A percentile compares a stretch with the other conserved stretches of the same genome.
Evolutionary conservation across 768 basidiomycete species (phyloP).

Genomic region (Termitomyces sp.): DNA sequence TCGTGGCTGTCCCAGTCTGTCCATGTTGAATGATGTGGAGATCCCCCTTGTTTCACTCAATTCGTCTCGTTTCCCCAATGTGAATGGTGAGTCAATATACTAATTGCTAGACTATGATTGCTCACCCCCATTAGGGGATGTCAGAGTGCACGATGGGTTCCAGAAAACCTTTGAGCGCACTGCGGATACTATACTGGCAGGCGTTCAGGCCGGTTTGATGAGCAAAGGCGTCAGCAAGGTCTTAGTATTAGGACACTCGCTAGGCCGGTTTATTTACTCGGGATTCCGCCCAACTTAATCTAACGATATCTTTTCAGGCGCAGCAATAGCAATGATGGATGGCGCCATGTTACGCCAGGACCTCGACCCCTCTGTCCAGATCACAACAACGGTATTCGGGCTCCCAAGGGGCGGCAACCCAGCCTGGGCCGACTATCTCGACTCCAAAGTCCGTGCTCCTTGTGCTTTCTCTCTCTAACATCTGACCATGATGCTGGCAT

Average conservation of each 20-base stretch:
- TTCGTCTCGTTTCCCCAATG: slow-evolving; percentile 24
- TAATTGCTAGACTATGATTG: not conserved
- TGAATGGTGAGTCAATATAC: slow-evolving; percentile 14
- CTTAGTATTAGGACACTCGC: slow-evolving; percentile 34
- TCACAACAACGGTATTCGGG: slow-evolving; percentile 35
- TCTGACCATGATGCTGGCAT: not conserved
- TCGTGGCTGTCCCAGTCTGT: slow-evolving; percentile 18
- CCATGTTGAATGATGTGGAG: slow-evolving; percentile 30
- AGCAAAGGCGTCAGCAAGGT: slow-evolving; percentile 26
- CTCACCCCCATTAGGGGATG: slow-evolving; percentile 16
- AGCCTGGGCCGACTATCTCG: slow-evolving; percentile 38
- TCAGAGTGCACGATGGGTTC: slow-evolving; percentile 36
- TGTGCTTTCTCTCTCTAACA: not conserved
- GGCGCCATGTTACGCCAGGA: slow-evolving; percentile 32
- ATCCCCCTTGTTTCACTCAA: slow-evolving; percentile 25
- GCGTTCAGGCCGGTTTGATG: slow-evolving; percentile 24
- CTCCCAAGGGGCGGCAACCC: slow-evolving; percentile 41
- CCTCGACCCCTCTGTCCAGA: slow-evolving; percentile 26
- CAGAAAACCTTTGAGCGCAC: slow-evolving; percentile 33
- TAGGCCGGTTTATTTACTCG: slow-evolving; percentile 21
- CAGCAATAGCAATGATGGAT: slow-evolving; percentile 42
- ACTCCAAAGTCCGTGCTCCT: slow-evolving; percentile 22
- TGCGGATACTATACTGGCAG: slow-evolving; percentile 27
- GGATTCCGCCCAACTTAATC: not conserved
- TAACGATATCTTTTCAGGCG: slow-evolving; percentile 19